These are phyloP conservation scores for Globisporangium viniferum DNA, from an alignment of 352 stramenopile genomes.

Conservation along the genomic window DNA sequence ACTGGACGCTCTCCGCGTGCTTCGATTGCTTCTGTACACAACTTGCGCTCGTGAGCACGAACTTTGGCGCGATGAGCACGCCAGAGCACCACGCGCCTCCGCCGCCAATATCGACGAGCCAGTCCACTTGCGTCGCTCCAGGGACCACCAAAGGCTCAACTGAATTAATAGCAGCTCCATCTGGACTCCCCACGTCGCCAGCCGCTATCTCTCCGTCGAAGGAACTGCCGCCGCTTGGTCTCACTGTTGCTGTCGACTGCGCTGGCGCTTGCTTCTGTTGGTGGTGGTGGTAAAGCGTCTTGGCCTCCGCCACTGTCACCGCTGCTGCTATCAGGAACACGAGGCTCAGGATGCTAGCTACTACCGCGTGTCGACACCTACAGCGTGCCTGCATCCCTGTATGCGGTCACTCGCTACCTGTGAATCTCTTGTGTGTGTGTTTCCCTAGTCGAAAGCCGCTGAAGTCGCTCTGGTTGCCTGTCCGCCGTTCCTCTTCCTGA, in stretches of 20 bases:
- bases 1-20: background rate
- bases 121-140: background rate
- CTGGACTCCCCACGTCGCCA: background rate
- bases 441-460: background rate
- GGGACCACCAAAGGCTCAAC: background rate
- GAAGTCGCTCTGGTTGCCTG: background rate
- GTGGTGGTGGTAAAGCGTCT: background rate
- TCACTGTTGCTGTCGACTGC: background rate
- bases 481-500: background rate
- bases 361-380: background rate
- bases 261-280: background rate
- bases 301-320: background rate
- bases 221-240: background rate
- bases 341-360: background rate
- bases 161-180: background rate
- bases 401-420: background rate
- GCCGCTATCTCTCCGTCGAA: background rate
- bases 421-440: background rate
- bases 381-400: background rate
- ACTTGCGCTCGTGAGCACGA: background rate
- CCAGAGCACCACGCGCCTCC: background rate
- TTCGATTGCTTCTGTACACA: background rate
- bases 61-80: conserved; percentile 6
- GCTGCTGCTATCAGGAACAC: background rate
- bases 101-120: background rate